These are phyloP conservation scores for Casuarina cunninghamiana DNA, from an alignment of 306 rosid species.

Conservation along the genomic window DNA sequence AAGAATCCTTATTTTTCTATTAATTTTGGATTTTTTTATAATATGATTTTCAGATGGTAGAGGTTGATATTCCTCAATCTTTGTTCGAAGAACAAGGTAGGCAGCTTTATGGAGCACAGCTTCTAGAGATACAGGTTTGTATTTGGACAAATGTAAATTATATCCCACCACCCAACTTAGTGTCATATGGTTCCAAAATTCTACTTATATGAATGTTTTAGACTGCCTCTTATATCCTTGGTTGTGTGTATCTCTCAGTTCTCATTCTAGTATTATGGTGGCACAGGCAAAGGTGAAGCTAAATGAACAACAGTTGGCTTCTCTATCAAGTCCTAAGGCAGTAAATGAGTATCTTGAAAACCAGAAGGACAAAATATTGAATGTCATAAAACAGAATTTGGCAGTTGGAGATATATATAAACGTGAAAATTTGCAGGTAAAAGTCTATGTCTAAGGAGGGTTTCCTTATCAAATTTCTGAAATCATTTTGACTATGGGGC, in stretches of 20 bases:
- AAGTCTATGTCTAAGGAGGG: slow-evolving; percentile 13
- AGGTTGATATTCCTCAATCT: slow-evolving; percentile 81
- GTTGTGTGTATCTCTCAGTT: neutral
- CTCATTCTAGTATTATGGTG: slow-evolving; percentile 28
- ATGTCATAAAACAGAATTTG: slow-evolving; percentile 81
- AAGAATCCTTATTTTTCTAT: neutral
- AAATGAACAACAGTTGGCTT: slow-evolving; percentile 73
- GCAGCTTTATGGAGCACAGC: slow-evolving; percentile 87
- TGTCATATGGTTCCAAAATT: slow-evolving; percentile 6
- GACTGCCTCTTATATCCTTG: neutral
- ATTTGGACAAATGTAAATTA: slow-evolving; percentile 7
- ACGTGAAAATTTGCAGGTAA: slow-evolving; percentile 89
- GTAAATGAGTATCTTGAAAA: slow-evolving; percentile 79
- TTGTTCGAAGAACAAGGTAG: slow-evolving; percentile 95
- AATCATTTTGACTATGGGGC: neutral
- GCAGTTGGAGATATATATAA: slow-evolving; percentile 94
- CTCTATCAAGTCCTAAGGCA: slow-evolving; percentile 84
- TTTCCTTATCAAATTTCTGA: neutral
- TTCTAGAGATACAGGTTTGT: slow-evolving; percentile 82
- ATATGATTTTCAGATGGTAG: slow-evolving; percentile 66
- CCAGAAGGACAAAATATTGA: slow-evolving; percentile 75
- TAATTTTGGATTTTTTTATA: neutral
- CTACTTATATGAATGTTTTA: slow-evolving; percentile 9
- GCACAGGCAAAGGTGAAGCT: slow-evolving; percentile 70
- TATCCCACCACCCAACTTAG: slow-evolving; percentile 3